Conservation (phyloP, 2,329 filamentous ascomycete species). For the Arthroderma uncinatum region DNA sequence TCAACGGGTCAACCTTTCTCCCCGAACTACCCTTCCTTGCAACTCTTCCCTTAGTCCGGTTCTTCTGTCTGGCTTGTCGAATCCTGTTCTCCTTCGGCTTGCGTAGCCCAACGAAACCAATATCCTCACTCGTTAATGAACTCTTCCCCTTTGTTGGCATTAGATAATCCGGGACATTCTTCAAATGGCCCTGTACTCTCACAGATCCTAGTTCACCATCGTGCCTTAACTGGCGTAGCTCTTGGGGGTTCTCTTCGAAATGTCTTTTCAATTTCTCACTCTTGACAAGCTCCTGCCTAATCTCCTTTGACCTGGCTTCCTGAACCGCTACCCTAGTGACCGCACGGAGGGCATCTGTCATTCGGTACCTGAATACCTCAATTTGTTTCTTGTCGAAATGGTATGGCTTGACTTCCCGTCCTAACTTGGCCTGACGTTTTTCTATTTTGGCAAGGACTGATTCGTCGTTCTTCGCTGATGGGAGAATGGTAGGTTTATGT, state of each 20-base stretch:
- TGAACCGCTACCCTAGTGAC: constrained; percentile 84
- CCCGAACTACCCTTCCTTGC: constrained; percentile 42
- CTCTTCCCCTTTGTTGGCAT: constrained; percentile 67
- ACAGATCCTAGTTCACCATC: constrained; percentile 79
- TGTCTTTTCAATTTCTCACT: constrained; percentile 88
- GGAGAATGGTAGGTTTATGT: constrained; percentile 73
- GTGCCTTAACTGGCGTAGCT: constrained; percentile 76
- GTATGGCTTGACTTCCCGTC: constrained; percentile 77
- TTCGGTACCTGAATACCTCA: constrained; percentile 86
- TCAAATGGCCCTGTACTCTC: constrained; percentile 75
- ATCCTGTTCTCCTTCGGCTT: constrained; percentile 42
- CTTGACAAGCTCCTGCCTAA: constrained; percentile 81
- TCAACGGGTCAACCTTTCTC: constrained; percentile 73
- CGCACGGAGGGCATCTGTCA: constrained; percentile 80
- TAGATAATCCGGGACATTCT: constrained; percentile 88
- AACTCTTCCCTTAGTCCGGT: constrained; percentile 32
- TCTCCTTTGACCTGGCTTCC: constrained; percentile 77
- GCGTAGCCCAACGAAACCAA: constrained; percentile 63
- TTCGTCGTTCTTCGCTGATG: constrained; percentile 71
- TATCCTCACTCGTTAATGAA: constrained; percentile 51
- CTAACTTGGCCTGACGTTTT: constrained; percentile 65
- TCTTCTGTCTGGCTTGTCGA: constrained; percentile 39
- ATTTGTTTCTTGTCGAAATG: constrained; percentile 90
- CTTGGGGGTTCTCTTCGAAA: constrained; percentile 92
- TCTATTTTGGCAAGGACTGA: constrained; percentile 68